Evolutionary conservation across 441 rosid genomes (phyloP).

Genomic region (Gossypium schwendimanii): DNA sequence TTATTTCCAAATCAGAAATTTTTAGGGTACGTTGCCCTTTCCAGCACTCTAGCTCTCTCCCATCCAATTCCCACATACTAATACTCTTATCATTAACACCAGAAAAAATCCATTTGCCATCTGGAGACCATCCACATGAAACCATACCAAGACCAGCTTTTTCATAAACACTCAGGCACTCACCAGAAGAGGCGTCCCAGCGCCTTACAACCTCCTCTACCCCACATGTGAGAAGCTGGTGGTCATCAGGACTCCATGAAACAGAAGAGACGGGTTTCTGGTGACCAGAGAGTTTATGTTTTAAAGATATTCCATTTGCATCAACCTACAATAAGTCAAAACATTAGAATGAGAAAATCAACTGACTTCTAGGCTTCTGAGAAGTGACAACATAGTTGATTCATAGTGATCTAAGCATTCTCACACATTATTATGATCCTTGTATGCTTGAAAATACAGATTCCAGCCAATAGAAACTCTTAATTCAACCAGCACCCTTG

Average conservation of each 20-base stretch:
- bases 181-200: slow-evolving; percentile 54
- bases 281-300: slow-evolving; percentile 47
- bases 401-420: not conserved
- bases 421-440: not conserved
- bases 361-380: slow-evolving; percentile 4
- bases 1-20: slow-evolving; percentile 57
- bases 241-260: slow-evolving; percentile 56
- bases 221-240: slow-evolving; percentile 57
- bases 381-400: not conserved
- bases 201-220: slow-evolving; percentile 45
- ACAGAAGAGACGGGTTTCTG: slow-evolving; percentile 41
- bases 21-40: slow-evolving; percentile 42
- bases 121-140: slow-evolving; percentile 60
- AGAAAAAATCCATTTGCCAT: slow-evolving; percentile 38
- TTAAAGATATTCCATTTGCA: slow-evolving; percentile 23
- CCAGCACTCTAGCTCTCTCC: slow-evolving; percentile 46
- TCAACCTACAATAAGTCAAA: slow-evolving; percentile 32
- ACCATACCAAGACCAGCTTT: slow-evolving; percentile 41
- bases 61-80: slow-evolving; percentile 51
- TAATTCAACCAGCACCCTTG: not conserved
- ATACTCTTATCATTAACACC: slow-evolving; percentile 51
- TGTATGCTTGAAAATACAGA: not conserved
- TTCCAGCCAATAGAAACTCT: not conserved
- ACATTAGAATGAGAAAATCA: not conserved
- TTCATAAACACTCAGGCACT: slow-evolving; percentile 48